Conservation (phyloP, 2,329 filamentous ascomycete genomes). For the Fusarium nisikadoi region DNA sequence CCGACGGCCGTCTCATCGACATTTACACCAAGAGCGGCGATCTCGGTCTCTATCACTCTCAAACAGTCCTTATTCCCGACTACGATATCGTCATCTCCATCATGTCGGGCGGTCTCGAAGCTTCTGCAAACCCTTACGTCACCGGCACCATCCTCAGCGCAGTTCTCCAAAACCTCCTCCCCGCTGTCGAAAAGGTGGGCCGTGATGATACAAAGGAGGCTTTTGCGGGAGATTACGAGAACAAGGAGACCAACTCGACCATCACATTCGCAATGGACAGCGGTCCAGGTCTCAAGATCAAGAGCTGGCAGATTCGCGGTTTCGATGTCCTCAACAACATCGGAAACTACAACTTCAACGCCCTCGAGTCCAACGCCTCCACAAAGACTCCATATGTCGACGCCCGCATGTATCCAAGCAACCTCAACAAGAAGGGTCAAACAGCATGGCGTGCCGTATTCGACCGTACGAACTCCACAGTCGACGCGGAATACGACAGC, state of each 20-base stretch:
- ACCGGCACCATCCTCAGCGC: constrained; percentile 41
- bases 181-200: constrained; percentile 56
- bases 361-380: constrained; percentile 16
- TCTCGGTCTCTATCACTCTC: constrained; percentile 54
- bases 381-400: constrained; percentile 26
- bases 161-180: constrained; percentile 51
- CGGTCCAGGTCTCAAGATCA: constrained; percentile 53
- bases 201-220: constrained; percentile 47
- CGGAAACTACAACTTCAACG: constrained; percentile 39
- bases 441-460: constrained; percentile 50
- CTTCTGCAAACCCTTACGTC: constrained; percentile 23
- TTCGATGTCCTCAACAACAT: constrained; percentile 54
- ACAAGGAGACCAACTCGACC: constrained; percentile 53
- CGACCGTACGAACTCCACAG: constrained; percentile 33
- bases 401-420: constrained; percentile 47
- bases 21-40: constrained; percentile 60
- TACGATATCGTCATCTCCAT: constrained; percentile 57
- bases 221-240: constrained; percentile 53
- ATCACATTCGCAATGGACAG: constrained; percentile 52
- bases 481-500: constrained; percentile 33
- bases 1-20: constrained; percentile 55
- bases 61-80: constrained; percentile 57
- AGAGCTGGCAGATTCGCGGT: constrained; percentile 53
- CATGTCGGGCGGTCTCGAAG: constrained; percentile 50
- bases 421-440: constrained; percentile 32